These are phyloP conservation scores for Penicillium corylophilum DNA, from an alignment of 2,329 filamentous ascomycete genomes.

Conservation along the genomic window DNA sequence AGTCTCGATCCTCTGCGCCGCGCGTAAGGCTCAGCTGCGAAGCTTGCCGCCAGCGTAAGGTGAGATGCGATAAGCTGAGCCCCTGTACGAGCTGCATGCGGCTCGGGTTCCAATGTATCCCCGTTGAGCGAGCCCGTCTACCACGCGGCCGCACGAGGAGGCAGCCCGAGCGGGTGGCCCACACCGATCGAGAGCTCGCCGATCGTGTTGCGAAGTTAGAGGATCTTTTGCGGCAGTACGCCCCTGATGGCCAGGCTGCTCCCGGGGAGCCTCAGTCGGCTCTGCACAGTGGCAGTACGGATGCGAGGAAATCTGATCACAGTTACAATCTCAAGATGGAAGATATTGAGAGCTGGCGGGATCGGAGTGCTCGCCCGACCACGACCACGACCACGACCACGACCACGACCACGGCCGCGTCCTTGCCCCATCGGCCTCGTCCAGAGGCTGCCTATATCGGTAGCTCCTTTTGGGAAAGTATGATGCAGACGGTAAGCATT, in stretches of 20 bases:
- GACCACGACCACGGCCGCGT: not conserved
- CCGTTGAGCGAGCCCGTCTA: slow-evolving; percentile 33
- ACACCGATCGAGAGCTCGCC: slow-evolving; percentile 17
- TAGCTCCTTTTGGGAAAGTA: slow-evolving; percentile 27
- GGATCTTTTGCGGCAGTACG: slow-evolving; percentile 19
- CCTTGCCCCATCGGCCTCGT: slow-evolving; percentile 12
- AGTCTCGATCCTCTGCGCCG: slow-evolving; percentile 18
- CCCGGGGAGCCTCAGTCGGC: not conserved
- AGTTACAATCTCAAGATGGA: slow-evolving; percentile 3
- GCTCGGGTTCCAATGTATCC: slow-evolving; percentile 25
- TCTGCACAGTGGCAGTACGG: not conserved
- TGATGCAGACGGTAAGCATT: slow-evolving; percentile 25
- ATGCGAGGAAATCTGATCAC: not conserved
- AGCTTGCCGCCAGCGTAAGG: slow-evolving; percentile 33
- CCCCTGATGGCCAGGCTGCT: slow-evolving; percentile 5
- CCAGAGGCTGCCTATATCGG: slow-evolving; percentile 19
- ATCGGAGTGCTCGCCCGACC: slow-evolving; percentile 1
- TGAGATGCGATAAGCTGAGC: slow-evolving; percentile 35
- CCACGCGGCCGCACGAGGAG: slow-evolving; percentile 32
- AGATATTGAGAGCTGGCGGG: slow-evolving; percentile 7
- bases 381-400: not conserved
- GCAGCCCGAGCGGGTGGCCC: slow-evolving; percentile 9
- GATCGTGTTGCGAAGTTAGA: slow-evolving; percentile 29
- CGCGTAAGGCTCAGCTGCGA: slow-evolving; percentile 32
- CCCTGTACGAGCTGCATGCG: slow-evolving; percentile 33